Base-by-base conservation (phyloP, 495 filamentous ascomycete genomes). In the Jackrogersella multiformis region DNA sequence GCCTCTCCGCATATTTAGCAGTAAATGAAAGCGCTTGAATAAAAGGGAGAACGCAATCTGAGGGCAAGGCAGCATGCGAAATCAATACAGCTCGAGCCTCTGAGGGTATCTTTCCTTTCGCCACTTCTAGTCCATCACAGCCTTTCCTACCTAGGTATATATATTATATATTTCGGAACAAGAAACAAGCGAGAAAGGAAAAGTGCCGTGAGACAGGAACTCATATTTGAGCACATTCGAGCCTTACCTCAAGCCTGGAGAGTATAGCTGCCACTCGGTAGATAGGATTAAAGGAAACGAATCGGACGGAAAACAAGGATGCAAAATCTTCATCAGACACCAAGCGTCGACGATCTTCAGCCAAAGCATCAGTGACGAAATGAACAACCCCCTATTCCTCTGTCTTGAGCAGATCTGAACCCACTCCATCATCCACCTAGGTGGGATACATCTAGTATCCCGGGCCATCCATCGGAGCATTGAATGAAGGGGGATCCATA, bases 401-500 rank as follows among this genome's bases (percentile, higher is more conserved):
- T 30, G 13, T 48, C 20, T 49, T 26, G 15, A 48, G 46, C 12
- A 51, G 48, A 56, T 16, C 13, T 3, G n/a, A 26, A 23, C 28
- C 46, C 23, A 12, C 28, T 20, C 10, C 35, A 38, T 57, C 32
- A 23, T 41, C 32, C 48, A 46, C 13, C 21, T 61, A 45, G 28
- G 23, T 45, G 38, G 63, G 46, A 59, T 60, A 60, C 48, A 46
- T 45, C 56, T 73, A 73, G 66, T 73, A 73, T 44, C 66, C 66
- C 12, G 55, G 32, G 10, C 62, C 75, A 28, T 83, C 80, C 71
- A 83, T 70, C 13, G 49, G 72, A 12, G 46, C 59, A 26, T 54
- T 66, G 69, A 77, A 80, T 46, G 73, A 70, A 30, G 77, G 76
- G 16, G 77, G 78, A 28, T 85, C 84, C 78, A 85, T 81, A 0